A percentile compares a stretch with the other conserved stretches of the same genome.
Conservation (phyloP, 1,139 yeast genomes). For the Geotrichum carabidarum region DNA sequence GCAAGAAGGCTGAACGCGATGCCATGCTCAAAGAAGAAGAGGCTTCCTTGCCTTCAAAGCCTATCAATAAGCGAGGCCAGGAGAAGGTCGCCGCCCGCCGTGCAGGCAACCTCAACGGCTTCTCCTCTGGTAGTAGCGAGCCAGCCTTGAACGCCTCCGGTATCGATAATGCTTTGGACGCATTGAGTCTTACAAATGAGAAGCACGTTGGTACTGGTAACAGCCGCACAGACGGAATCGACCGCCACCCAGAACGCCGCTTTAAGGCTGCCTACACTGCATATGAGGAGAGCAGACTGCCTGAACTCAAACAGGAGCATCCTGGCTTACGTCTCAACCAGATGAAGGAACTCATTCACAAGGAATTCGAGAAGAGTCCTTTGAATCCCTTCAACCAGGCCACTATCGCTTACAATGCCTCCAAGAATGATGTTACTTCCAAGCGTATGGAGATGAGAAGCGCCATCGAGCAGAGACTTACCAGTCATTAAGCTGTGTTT, state of each 20-base stretch:
- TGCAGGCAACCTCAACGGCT: constrained; percentile 60
- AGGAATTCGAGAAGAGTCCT: constrained; percentile 75
- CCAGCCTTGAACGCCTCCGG: constrained; percentile 65
- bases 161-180: constrained; percentile 73
- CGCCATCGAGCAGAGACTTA: constrained; percentile 33
- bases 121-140: constrained; percentile 22
- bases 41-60: constrained; percentile 55
- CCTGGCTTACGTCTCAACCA: constrained; percentile 81
- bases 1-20: constrained; percentile 43
- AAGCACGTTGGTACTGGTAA: constrained; percentile 35
- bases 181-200: constrained; percentile 50
- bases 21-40: constrained; percentile 57
- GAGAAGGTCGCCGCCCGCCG: constrained; percentile 62
- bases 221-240: constrained; percentile 57
- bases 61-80: constrained; percentile 58
- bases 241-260: constrained; percentile 85
- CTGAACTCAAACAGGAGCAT: constrained; percentile 67
- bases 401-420: constrained; percentile 58
- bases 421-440: constrained; percentile 48
- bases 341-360: constrained; percentile 63
- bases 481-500: constrained; percentile 4
- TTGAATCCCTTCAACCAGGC: constrained; percentile 87
- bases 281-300: constrained; percentile 65
- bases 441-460: constrained; percentile 51
- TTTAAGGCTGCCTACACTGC: constrained; percentile 77